A percentile compares a stretch with the other conserved stretches of the same genome.
phyloP scores from a whole-genome alignment of 441 rosid species.

The Croton setiger region DNA sequence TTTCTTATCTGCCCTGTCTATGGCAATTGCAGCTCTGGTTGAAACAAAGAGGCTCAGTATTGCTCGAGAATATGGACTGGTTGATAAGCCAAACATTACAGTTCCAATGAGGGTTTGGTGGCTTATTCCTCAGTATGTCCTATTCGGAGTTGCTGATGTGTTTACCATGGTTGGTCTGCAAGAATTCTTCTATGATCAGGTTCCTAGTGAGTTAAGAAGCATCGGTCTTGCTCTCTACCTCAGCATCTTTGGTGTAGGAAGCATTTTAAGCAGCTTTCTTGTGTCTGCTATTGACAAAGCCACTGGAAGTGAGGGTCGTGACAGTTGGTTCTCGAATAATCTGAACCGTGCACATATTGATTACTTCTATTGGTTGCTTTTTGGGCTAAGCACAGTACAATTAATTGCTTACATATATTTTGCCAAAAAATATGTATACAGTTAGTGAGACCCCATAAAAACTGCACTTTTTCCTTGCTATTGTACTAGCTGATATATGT shows the following conservation, averaged over 20 bases:
- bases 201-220: conserved; percentile 53
- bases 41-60: conserved; percentile 52
- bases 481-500: background rate
- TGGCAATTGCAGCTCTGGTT: conserved; percentile 49
- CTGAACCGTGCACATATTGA: conserved; percentile 59
- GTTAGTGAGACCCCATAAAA: conserved; percentile 17
- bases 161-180: conserved; percentile 63
- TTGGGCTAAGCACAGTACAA: conserved; percentile 41
- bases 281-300: conserved; percentile 43
- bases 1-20: conserved; percentile 41
- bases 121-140: conserved; percentile 59
- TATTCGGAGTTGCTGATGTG: conserved; percentile 48
- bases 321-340: conserved; percentile 55
- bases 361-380: conserved; percentile 66
- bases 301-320: conserved; percentile 39
- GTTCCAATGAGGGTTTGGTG: conserved; percentile 77
- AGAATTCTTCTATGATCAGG: conserved; percentile 72
- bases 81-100: conserved; percentile 45
- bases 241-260: conserved; percentile 56
- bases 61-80: conserved; percentile 38
- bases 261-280: conserved; percentile 59
- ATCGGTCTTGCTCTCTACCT: conserved; percentile 58
- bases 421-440: conserved; percentile 47
- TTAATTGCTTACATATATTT: conserved; percentile 37
- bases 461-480: background rate